Evolutionary conservation across 2,329 filamentous ascomycete species (phyloP), one percentile per base, ranked within the genome.

Genomic region (Emydomyces testavorans): DNA sequence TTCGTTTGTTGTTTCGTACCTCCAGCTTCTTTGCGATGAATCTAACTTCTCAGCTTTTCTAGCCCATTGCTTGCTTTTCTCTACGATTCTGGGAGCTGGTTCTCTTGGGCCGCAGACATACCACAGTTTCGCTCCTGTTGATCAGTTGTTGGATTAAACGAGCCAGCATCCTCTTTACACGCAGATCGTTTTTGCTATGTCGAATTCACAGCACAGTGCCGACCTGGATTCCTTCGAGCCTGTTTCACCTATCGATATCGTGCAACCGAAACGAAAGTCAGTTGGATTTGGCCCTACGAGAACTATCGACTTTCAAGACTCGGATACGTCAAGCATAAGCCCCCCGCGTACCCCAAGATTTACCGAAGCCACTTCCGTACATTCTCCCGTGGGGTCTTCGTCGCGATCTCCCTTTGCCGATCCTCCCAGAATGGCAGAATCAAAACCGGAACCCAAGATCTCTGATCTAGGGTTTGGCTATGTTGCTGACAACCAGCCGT

Each of bases 391-490:
- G 55, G 76, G 74, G 51, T 66, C 67, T 21, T 61, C 65, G 35
- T 44, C 47, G 15, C 58, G 59, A 45, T 71, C 70, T n/a, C 73
- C 74, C 4, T 77, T 78, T 57, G 65, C 68, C 52, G 72, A 78
- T 50, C 73, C 73, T 45, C 62, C 68, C 10, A 57, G 46, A n/a
- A 62, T 58, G 50, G 56, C 71, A 53, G 53, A 68, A 71, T 23
- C 71, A 73, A 60, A 65, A 80, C 46, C 82, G 87, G 62, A 67
- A 31, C 74, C 59, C 31, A 63, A 65, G 50, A 84, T 89, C 26
- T 85, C 82, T 50, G 88, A 94, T 69, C 78, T 94, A 55, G 89
- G 89, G 56, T 95, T 96, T 66, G 88, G 89, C 64, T 95, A 94
- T 70, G 84, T 95, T 62, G 75, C 71, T 54, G 65, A 78, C 58